phyloP scores from a whole-genome alignment of 805 yeast genomes.

The Myxozyma sirexii region DNA sequence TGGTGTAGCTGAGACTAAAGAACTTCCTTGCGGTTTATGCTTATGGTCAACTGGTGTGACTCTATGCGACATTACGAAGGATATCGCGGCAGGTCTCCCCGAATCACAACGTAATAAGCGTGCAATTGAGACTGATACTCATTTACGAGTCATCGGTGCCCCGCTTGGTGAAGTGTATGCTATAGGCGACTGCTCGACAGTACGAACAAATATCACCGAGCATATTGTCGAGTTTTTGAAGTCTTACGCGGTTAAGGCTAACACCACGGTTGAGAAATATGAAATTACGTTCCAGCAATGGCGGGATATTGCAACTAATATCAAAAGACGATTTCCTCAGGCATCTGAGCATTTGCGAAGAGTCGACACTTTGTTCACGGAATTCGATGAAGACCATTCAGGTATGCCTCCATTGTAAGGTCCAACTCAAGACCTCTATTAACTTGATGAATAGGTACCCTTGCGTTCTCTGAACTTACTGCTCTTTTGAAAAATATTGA shows the following conservation, averaged over 20 bases:
- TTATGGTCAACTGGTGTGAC: conserved; percentile 80
- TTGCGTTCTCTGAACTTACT: conserved; percentile 56
- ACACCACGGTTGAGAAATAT: conserved; percentile 18
- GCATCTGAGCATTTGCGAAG: conserved; percentile 58
- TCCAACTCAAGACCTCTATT: neutral
- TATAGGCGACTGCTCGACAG: conserved; percentile 72
- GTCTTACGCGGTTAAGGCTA: conserved; percentile 29
- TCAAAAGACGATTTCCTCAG: conserved; percentile 58
- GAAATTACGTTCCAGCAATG: conserved; percentile 49
- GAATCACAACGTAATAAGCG: conserved; percentile 60
- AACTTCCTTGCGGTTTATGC: conserved; percentile 67
- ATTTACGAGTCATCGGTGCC: conserved; percentile 67
- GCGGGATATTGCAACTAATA: conserved; percentile 51
- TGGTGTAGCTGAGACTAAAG: conserved; percentile 46
- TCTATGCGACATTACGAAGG: conserved; percentile 62
- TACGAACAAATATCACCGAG: conserved; percentile 60
- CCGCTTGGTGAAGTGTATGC: conserved; percentile 70
- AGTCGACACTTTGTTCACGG: conserved; percentile 55
- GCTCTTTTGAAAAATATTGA: conserved; percentile 57
- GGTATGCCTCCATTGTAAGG: conserved; percentile 41
- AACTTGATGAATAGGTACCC: conserved; percentile 34
- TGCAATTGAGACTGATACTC: conserved; percentile 79
- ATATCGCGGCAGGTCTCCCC: conserved; percentile 52
- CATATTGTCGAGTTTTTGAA: conserved; percentile 56
- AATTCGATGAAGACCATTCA: conserved; percentile 51